Evolutionary conservation across 106 monocot species (phyloP).

Genomic region (Apostasia shenzhenica): DNA sequence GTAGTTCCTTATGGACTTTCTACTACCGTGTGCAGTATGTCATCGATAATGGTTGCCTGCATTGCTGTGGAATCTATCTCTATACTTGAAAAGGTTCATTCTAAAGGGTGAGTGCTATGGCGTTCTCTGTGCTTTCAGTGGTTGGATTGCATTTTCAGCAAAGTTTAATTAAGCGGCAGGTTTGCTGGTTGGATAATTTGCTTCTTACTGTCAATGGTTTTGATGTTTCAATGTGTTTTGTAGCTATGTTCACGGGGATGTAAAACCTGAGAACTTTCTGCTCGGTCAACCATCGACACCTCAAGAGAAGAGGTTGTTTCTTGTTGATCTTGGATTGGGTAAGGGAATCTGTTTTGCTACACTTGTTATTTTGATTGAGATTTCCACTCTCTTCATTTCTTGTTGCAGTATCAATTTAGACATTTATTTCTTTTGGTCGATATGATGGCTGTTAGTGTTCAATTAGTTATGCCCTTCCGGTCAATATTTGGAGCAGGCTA

Average conservation of each 20-base stretch:
- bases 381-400: not conserved
- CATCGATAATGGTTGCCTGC: constrained; percentile 61
- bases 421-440: no score
- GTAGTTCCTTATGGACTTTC: no score
- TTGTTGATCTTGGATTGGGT: constrained; percentile 30
- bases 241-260: constrained; percentile 29
- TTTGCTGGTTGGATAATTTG: constrained; percentile 2
- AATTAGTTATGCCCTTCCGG: no score
- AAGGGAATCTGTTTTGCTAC: not conserved
- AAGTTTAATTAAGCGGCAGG: not conserved
- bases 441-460: no score
- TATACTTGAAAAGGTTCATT: constrained; percentile 80
- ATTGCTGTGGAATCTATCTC: constrained; percentile 78
- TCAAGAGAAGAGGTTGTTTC: constrained; percentile 28
- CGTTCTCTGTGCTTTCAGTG: not conserved
- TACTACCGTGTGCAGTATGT: constrained; percentile 9
- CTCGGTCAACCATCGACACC: constrained; percentile 29
- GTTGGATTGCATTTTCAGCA: not conserved
- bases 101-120: constrained; percentile 25
- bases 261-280: constrained; percentile 27
- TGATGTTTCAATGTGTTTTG: not conserved
- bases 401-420: no score
- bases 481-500: no score
- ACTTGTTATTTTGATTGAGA: constrained; percentile 1
- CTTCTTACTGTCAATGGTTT: not conserved